phyloP scores from a whole-genome alignment of 2,329 filamentous ascomycete species.

The Xylariaceae sp. region DNA sequence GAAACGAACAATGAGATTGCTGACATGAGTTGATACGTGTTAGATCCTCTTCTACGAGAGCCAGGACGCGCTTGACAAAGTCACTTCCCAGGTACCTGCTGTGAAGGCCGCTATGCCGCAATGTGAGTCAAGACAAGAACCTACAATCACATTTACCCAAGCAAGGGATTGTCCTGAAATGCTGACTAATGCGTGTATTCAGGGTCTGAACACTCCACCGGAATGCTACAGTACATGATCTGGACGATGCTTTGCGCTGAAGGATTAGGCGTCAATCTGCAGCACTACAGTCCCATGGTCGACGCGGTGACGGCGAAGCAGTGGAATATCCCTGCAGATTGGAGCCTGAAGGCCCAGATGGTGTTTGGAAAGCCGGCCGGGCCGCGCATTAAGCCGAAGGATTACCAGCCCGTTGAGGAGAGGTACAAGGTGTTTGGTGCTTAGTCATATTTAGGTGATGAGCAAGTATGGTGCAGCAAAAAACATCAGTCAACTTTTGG shows the following conservation, averaged over 20 bases:
- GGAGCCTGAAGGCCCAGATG: constrained; percentile 13
- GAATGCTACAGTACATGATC: constrained; percentile 10
- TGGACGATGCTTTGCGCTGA: constrained; percentile 13
- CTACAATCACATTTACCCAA: too few relatives aligned
- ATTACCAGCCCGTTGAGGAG: constrained; percentile 6
- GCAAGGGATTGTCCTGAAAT: background rate
- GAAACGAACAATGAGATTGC: background rate
- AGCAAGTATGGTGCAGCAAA: too few relatives aligned
- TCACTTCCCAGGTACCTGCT: background rate
- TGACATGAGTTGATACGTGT: background rate
- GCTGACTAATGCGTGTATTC: background rate
- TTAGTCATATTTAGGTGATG: too few relatives aligned
- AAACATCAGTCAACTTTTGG: too few relatives aligned
- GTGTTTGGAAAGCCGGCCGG: constrained; percentile 11
- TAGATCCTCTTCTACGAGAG: constrained; percentile 15
- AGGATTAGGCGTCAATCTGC: constrained; percentile 9
- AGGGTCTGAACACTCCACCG: constrained; percentile 12
- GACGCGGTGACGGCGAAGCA: constrained; percentile 7
- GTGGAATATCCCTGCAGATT: constrained; percentile 11
- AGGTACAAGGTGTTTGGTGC: constrained; percentile 7
- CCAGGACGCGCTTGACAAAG: constrained; percentile 8
- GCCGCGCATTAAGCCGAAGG: constrained; percentile 2
- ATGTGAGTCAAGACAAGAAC: constrained; percentile 2
- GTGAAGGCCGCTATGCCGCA: constrained; percentile 11
- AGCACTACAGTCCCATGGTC: constrained; percentile 10